Conservation (phyloP, 225 moss, liverwort and hornwort genomes). For the Pseudoscleropodium purum region DNA sequence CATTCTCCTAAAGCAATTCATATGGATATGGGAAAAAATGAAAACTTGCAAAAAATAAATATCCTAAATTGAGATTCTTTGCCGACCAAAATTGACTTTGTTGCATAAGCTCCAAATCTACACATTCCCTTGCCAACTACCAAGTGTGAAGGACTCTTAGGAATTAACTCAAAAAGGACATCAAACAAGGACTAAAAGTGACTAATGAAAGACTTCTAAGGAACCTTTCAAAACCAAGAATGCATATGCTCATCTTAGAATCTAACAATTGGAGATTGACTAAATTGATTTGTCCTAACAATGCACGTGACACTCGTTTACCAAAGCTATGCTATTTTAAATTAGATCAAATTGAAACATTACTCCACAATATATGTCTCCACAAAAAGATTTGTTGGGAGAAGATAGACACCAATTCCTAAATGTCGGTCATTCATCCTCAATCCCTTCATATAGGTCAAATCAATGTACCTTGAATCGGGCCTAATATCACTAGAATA, state of each 20-base stretch:
- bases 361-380: neutral
- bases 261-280: neutral
- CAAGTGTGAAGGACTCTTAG: too few species aligned
- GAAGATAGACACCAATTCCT: neutral
- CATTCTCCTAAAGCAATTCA: neutral
- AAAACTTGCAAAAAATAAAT: neutral
- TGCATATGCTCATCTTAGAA: neutral
- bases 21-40: fast-evolving
- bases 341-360: neutral
- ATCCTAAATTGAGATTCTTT: neutral
- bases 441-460: too few species aligned
- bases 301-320: neutral
- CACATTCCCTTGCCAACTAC: fast-evolving
- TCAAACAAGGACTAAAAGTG: fast-evolving
- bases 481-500: too few species aligned
- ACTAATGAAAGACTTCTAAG: neutral
- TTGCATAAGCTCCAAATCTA: too few species aligned
- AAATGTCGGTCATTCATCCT: neutral
- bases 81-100: fast-evolving
- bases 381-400: too few species aligned
- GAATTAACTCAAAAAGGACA: fast-evolving
- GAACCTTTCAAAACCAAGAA: neutral
- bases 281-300: neutral
- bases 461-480: neutral
- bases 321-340: neutral